Base-by-base conservation (phyloP, 495 filamentous ascomycete genomes). In the Sordaria brevicollis region DNA sequence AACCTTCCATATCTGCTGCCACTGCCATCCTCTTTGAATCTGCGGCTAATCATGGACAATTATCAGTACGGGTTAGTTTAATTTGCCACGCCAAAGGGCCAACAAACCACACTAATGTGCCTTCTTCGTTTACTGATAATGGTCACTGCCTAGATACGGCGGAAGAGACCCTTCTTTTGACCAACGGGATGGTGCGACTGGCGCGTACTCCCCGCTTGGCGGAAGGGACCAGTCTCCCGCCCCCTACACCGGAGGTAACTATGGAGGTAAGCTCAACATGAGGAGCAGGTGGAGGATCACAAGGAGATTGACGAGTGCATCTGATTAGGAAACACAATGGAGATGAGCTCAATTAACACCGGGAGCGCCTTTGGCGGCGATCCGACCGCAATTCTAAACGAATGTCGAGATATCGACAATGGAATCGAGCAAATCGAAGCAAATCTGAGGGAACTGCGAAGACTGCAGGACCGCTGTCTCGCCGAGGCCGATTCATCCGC, bases 311-410 rank as follows among this genome's bases (percentile, higher is more conserved):
- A 76, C 37, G 70, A 49, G 37, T 57, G 21, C 35, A 13, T 25
- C 9, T 25, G 9, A 65, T 65, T 70, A 82, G 83, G 76, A 67
- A 79, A 81, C 75, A 82, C 84, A 67, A 82, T 87, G 80, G 91
- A 92, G 79, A 90, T 92, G 89, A 78, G 79, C 43, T 82, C 88
- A 33, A 79, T 91, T 7, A 70, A 31, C 49, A 15, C 11, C 25
- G 81, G 79, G 9, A 73, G 78, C 54, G 77, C 80, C 62, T 79
- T 81, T 69, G 79, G 77, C 65, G 73, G 72, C 69, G 89, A 90
- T 71, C 88, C 91, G 29, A 93, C 90, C 74, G 85, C 86, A 43
- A 89, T 96, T 74, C 85, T 97, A 65, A 91, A 95, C 80, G 91
- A 96, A 76, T 93, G 92, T 82, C 84, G 86, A 25, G 87, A 90